Evolutionary conservation across 148 eudicot species (phyloP).

Genomic region (Fagopyrum tataricum): DNA sequence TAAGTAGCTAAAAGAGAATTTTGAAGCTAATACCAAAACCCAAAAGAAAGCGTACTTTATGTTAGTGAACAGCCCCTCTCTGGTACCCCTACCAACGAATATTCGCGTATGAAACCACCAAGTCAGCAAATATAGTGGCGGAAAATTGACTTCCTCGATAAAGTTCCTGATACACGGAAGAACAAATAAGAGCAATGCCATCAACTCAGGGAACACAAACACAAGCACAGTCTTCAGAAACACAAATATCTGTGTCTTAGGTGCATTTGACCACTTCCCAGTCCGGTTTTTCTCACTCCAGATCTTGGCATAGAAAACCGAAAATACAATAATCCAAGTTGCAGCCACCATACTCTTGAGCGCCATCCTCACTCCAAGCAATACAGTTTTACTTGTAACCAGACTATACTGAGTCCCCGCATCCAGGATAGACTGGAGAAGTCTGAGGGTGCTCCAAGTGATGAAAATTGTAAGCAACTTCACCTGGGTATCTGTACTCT

Average conservation of each 20-base stretch:
- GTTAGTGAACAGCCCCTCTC: conserved; percentile 77
- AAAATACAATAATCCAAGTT: conserved; percentile 71
- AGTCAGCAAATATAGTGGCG: conserved; percentile 45
- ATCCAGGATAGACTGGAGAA: conserved; percentile 71
- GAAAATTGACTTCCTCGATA: conserved; percentile 57
- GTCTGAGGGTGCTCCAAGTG: conserved; percentile 71
- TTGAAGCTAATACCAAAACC: conserved; percentile 57
- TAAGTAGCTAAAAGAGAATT: conserved; percentile 81
- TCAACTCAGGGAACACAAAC: conserved; percentile 65
- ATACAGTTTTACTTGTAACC: conserved; percentile 49
- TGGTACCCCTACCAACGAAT: conserved; percentile 74
- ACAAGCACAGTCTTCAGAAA: conserved; percentile 63
- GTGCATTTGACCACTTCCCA: conserved; percentile 50
- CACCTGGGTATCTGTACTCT: conserved; percentile 54
- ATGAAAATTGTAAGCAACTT: conserved; percentile 69
- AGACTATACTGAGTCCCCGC: conserved; percentile 93
- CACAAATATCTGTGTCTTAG: conserved; percentile 36
- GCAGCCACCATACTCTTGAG: conserved; percentile 70
- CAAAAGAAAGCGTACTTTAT: conserved; percentile 74
- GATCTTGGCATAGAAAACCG: conserved; percentile 68
- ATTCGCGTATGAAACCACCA: conserved; percentile 89
- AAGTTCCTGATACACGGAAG: conserved; percentile 73
- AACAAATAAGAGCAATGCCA: conserved; percentile 58
- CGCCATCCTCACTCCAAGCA: conserved; percentile 80
- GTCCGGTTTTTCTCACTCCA: conserved; percentile 71